These are phyloP conservation scores for Elaeis guineensis DNA, from an alignment of 176 grass and related monocot genomes.

Conservation along the genomic window DNA sequence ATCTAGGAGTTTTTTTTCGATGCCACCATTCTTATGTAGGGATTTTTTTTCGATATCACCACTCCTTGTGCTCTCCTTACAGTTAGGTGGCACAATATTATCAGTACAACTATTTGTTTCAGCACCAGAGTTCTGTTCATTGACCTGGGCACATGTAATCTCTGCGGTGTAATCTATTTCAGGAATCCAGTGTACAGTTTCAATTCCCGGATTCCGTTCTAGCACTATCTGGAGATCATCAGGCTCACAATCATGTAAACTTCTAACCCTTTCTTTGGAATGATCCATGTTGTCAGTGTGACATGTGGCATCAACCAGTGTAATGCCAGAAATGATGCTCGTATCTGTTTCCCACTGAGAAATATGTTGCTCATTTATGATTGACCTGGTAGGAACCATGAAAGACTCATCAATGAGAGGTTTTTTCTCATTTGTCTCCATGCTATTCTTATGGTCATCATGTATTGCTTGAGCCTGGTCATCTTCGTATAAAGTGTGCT, in stretches of 20 bases:
- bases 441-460: neutral
- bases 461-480: neutral
- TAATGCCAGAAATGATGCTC: neutral
- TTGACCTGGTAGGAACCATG: neutral
- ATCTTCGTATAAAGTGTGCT: neutral
- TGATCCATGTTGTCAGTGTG: neutral
- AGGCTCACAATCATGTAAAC: neutral
- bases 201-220: neutral
- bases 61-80: neutral
- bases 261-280: neutral
- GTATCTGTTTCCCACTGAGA: neutral
- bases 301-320: neutral
- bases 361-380: neutral
- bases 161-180: conserved; percentile 1
- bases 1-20: neutral
- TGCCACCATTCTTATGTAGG: neutral
- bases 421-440: neutral
- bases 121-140: neutral
- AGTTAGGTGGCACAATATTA: neutral
- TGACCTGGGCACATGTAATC: neutral
- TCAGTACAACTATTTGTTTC: neutral
- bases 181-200: neutral
- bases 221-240: conserved; percentile 3
- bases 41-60: neutral
- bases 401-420: conserved; percentile 1